A percentile compares a stretch with the other conserved stretches of the same genome.
phyloP scores from a whole-genome alignment of 2,329 filamentous ascomycete species.

The Parastagonospora avenae region DNA sequence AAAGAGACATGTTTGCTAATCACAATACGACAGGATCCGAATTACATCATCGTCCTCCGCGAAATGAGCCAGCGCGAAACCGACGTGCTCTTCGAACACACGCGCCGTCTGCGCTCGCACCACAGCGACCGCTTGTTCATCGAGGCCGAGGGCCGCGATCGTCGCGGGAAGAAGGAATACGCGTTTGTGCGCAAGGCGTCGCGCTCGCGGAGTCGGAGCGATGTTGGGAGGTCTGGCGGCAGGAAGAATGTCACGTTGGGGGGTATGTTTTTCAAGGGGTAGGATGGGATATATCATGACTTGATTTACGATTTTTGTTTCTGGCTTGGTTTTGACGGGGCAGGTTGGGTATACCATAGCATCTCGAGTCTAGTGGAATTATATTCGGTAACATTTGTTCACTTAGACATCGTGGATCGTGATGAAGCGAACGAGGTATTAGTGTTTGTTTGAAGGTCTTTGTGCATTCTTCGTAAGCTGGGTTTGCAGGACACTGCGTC shows the following conservation, averaged over 20 bases:
- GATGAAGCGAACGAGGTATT: background rate
- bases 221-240: conserved; percentile 31
- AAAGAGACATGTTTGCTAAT: conserved; percentile 3
- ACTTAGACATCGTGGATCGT: background rate
- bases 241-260: conserved; percentile 39
- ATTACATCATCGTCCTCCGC: conserved; percentile 57
- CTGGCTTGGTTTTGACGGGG: background rate
- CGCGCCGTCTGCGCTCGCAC: conserved; percentile 48
- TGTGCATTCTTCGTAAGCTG: background rate
- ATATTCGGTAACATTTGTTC: background rate
- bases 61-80: conserved; percentile 56
- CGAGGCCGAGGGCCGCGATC: conserved; percentile 46
- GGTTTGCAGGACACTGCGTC: background rate
- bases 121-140: conserved; percentile 46
- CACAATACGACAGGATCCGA: conserved; percentile 38
- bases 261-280: conserved; percentile 33
- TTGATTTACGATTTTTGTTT: background rate
- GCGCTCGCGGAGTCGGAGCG: conserved; percentile 36
- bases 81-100: conserved; percentile 58
- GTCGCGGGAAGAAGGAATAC: conserved; percentile 49
- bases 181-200: conserved; percentile 51
- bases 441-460: background rate
- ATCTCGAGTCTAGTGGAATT: background rate
- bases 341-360: background rate
- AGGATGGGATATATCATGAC: background rate